Evolutionary conservation across 2,329 filamentous ascomycete species (phyloP).

Genomic region (Aspergillus bombycis): DNA sequence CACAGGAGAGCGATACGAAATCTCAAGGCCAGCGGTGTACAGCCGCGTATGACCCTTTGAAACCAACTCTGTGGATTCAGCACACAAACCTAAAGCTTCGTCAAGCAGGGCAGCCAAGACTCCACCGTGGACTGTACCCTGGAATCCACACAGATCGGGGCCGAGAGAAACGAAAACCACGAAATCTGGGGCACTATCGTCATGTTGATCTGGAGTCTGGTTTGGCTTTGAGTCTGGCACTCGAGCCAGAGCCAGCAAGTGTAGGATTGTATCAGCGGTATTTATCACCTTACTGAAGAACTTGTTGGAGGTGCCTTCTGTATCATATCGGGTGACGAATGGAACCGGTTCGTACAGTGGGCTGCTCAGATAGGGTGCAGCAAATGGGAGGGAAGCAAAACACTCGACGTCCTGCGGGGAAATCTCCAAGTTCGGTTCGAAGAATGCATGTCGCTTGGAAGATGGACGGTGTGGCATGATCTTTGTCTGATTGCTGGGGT

Average conservation of each 20-base stretch:
- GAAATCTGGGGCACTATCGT: constrained; percentile 3
- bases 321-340: constrained; percentile 17
- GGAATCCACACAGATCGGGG: constrained; percentile 18
- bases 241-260: constrained; percentile 18
- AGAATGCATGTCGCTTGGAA: constrained; percentile 8
- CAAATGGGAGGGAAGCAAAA: constrained; percentile 9
- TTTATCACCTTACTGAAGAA: constrained; percentile 25
- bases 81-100: constrained; percentile 21
- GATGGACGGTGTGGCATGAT: background rate
- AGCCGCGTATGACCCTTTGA: constrained; percentile 9
- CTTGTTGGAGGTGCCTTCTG: constrained; percentile 16
- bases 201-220: constrained; percentile 5
- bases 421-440: constrained; percentile 10
- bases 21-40: constrained; percentile 15
- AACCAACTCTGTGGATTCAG: constrained; percentile 9
- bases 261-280: constrained; percentile 21
- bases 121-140: constrained; percentile 21
- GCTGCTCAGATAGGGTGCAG: constrained; percentile 6
- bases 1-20: constrained; percentile 16
- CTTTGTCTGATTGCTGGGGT: background rate
- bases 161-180: constrained; percentile 20
- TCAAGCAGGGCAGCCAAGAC: constrained; percentile 24
- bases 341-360: constrained; percentile 12
- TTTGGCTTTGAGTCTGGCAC: background rate
- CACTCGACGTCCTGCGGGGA: constrained; percentile 10